Percentiles rank a stretch among this genome's conserved stretches.
Conservation (phyloP, 345 rosid genomes). For the Hibiscus tridactylites region DNA sequence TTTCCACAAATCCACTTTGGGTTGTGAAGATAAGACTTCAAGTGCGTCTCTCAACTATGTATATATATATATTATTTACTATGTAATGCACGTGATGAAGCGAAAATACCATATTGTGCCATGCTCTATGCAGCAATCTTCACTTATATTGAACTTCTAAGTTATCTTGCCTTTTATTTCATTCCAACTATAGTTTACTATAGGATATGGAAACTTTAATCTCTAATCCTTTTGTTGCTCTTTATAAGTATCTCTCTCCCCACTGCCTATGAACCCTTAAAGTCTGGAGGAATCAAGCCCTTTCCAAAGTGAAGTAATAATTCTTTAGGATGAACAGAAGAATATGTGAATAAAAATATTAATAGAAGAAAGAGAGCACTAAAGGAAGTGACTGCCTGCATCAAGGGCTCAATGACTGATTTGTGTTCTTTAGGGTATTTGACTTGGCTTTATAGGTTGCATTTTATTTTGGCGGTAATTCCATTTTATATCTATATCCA, state of each 20-base stretch:
- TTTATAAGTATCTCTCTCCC: not conserved
- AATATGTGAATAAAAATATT: too few relatives aligned
- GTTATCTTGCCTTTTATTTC: not conserved
- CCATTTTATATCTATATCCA: too few relatives aligned
- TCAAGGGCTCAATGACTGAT: not conserved
- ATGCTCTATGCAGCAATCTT: not conserved
- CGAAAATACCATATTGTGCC: not conserved
- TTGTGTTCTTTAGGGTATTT: not conserved
- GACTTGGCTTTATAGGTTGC: not conserved
- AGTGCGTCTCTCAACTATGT: conserved; percentile 25
- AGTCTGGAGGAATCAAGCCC: not conserved
- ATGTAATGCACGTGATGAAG: too few relatives aligned
- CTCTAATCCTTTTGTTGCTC: not conserved
- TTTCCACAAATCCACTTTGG: conserved; percentile 68
- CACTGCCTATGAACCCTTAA: not conserved
- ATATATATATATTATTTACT: conserved; percentile 12
- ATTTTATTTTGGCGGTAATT: not conserved
- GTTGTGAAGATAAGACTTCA: conserved; percentile 39
- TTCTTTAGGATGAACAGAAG: not conserved
- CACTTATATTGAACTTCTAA: not conserved
- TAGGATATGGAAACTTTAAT: not conserved
- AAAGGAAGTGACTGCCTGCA: not conserved
- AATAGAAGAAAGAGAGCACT: not conserved
- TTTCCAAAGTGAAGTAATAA: not conserved
- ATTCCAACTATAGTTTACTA: not conserved